These are phyloP conservation scores for Xylariaceae sp. DNA, from an alignment of 2,329 filamentous ascomycete genomes.

Conservation along the genomic window DNA sequence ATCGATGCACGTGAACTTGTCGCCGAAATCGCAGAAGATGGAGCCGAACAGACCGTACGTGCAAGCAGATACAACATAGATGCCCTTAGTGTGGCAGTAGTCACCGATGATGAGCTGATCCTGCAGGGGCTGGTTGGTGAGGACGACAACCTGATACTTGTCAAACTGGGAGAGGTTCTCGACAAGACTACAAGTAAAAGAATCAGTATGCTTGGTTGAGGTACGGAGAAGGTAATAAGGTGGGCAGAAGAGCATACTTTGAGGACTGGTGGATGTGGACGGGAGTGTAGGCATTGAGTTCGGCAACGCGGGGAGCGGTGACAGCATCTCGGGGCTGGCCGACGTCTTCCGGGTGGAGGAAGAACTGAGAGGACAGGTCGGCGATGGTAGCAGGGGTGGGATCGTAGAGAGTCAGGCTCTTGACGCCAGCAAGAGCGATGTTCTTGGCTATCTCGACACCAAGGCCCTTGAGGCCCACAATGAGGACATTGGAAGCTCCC, in stretches of 20 bases:
- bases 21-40: constrained; percentile 96
- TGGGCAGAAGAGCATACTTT: constrained; percentile 38
- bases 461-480: constrained; percentile 87
- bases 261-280: constrained; percentile 70
- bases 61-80: constrained; percentile 84
- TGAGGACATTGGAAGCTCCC: constrained; percentile 90
- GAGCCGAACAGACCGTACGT: constrained; percentile 92
- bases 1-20: constrained; percentile 88
- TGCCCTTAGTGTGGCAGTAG: constrained; percentile 91
- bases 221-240: not conserved
- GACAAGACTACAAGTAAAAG: constrained; percentile 56
- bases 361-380: constrained; percentile 96
- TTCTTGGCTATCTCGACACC: constrained; percentile 99
- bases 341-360: constrained; percentile 82
- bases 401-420: constrained; percentile 92
- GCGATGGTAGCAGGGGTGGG: constrained; percentile 78
- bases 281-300: constrained; percentile 95
- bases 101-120: constrained; percentile 83
- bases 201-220: constrained; percentile 5
- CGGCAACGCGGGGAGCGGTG: constrained; percentile 84
- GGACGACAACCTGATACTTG: constrained; percentile 87
- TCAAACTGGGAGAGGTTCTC: constrained; percentile 79
- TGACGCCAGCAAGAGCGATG: constrained; percentile 94
- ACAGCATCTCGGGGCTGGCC: constrained; percentile 87
- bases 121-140: constrained; percentile 79